Evolutionary conservation across 257 asterid genomes (phyloP).

Genomic region (Salvia rosmarinus): DNA sequence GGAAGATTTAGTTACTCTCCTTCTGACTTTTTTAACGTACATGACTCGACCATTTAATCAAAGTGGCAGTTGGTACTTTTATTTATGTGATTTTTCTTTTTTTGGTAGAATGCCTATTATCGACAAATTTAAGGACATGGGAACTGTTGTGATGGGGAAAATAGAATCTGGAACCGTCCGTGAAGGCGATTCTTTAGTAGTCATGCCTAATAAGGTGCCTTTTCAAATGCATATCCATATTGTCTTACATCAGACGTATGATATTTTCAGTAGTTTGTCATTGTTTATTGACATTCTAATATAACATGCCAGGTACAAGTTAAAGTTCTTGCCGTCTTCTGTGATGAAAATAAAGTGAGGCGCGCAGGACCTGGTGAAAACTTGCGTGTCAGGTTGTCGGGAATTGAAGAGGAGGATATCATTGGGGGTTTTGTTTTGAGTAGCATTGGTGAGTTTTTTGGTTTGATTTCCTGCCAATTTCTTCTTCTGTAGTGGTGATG

Average conservation of each 20-base stretch:
- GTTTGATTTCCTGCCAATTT: background rate
- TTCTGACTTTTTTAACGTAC: background rate
- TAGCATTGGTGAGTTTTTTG: constrained; percentile 60
- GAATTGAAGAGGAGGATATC: constrained; percentile 88
- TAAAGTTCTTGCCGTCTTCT: constrained; percentile 71
- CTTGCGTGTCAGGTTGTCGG: constrained; percentile 84
- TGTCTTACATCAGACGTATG: background rate
- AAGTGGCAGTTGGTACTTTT: background rate
- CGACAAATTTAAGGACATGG: constrained; percentile 93
- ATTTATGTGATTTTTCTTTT: background rate
- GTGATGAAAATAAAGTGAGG: constrained; percentile 75
- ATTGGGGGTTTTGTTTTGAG: constrained; percentile 71
- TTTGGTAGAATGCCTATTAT: constrained; percentile 76
- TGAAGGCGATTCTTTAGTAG: constrained; percentile 76
- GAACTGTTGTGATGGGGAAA: constrained; percentile 97
- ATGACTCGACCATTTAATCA: background rate
- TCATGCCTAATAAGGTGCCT: constrained; percentile 95
- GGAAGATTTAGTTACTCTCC: background rate
- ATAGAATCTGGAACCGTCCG: constrained; percentile 87
- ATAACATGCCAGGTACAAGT: constrained; percentile 60
- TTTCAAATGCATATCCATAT: constrained; percentile 12
- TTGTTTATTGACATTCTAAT: background rate
- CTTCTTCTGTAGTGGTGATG: background rate
- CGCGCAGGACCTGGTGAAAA: constrained; percentile 94
- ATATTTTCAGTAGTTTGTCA: constrained; percentile 16